A percentile compares a stretch with the other conserved stretches of the same genome.
phyloP scores from a whole-genome alignment of 768 basidiomycete genomes.

The Chalciporus chontae region DNA sequence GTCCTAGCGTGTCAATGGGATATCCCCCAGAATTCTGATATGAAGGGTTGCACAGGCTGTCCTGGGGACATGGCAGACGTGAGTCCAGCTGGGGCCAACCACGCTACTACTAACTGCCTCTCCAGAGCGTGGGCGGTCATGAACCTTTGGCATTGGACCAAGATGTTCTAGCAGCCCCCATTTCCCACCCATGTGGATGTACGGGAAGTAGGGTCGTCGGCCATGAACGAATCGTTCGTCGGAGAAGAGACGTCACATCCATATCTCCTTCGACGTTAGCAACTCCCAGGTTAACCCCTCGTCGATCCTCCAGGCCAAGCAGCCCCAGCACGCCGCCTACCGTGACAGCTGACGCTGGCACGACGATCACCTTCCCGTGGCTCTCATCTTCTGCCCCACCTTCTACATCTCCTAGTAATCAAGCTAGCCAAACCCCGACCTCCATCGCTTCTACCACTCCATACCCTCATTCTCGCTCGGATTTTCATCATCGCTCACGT shows the following conservation, averaged over 20 bases:
- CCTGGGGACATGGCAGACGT: conserved; percentile 50
- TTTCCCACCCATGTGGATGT: conserved; percentile 61
- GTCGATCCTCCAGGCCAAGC: not conserved
- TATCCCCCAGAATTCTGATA: conserved; percentile 50
- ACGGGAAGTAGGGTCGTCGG: conserved; percentile 47
- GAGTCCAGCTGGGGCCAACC: too few species aligned
- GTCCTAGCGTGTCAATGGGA: conserved; percentile 60
- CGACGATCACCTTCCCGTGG: conserved; percentile 9
- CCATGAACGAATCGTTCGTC: conserved; percentile 35
- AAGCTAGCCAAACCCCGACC: not conserved
- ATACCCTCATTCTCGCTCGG: not conserved
- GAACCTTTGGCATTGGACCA: conserved; percentile 65
- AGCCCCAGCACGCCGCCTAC: not conserved
- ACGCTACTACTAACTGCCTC: not conserved
- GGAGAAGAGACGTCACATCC: conserved; percentile 26
- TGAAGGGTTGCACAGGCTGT: conserved; percentile 49
- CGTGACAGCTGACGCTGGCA: conserved; percentile 1
- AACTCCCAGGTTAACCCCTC: not conserved
- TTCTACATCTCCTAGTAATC: not conserved
- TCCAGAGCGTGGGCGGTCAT: conserved; percentile 63
- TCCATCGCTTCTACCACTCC: not conserved
- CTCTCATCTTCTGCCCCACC: not conserved
- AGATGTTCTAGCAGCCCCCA: conserved; percentile 53
- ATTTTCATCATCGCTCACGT: not conserved
- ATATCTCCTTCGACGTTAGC: conserved; percentile 4